Percentiles rank a stretch among this genome's conserved stretches.
Evolutionary conservation across 2,329 filamentous ascomycete species (phyloP).

Genomic region (Paecilomyces variotii): DNA sequence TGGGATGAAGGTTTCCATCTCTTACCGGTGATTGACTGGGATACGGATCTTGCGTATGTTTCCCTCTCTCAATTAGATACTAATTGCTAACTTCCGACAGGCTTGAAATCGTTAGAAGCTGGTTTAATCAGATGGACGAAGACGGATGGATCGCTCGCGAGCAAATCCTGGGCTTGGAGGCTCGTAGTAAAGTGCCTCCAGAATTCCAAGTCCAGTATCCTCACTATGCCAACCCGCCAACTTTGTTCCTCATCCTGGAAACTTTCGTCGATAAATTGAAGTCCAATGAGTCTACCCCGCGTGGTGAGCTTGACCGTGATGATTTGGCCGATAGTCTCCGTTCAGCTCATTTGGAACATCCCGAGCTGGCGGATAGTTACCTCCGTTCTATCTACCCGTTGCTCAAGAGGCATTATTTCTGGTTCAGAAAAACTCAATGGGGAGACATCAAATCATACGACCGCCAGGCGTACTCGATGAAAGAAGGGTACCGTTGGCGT

Average conservation of each 20-base stretch:
- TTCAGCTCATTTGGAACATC: conserved; percentile 59
- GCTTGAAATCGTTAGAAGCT: conserved; percentile 81
- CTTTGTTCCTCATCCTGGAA: conserved; percentile 82
- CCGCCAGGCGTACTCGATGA: conserved; percentile 76
- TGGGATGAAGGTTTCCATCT: conserved; percentile 99
- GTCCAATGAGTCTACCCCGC: conserved; percentile 26
- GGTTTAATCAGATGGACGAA: conserved; percentile 93
- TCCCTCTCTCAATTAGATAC: neutral
- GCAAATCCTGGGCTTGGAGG: conserved; percentile 86
- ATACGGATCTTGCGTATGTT: conserved; percentile 67
- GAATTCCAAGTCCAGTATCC: conserved; percentile 96
- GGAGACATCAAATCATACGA: conserved; percentile 91
- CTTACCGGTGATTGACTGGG: conserved; percentile 86
- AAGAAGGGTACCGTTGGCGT: conserved; percentile 91
- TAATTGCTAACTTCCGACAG: conserved; percentile 22
- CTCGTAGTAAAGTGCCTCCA: conserved; percentile 83
- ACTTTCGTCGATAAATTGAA: conserved; percentile 73
- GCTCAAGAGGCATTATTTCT: conserved; percentile 80
- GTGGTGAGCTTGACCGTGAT: conserved; percentile 12
- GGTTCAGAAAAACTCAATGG: conserved; percentile 87
- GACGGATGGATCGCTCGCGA: conserved; percentile 97
- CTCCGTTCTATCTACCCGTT: conserved; percentile 75
- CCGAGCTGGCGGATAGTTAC: conserved; percentile 60
- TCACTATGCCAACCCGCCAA: conserved; percentile 95
- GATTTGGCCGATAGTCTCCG: conserved; percentile 43